Evolutionary conservation across 305 asterid genomes (phyloP).

Genomic region (Fraxinus paxiana): DNA sequence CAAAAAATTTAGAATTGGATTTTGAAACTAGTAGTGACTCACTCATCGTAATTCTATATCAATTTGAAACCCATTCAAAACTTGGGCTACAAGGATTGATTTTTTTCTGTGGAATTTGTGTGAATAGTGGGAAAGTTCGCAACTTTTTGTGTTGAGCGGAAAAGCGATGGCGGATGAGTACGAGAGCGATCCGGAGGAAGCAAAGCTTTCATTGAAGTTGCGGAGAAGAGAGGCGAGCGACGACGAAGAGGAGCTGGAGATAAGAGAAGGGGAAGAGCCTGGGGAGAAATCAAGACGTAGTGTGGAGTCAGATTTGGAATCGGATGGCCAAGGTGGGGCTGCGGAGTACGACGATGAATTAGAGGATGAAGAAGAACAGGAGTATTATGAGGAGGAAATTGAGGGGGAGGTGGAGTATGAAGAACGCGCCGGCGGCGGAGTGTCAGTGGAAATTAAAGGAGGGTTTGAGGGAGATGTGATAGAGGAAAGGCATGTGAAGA

Average conservation of each 20-base stretch:
- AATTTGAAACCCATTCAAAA: neutral
- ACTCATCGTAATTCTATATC: constrained; percentile 13
- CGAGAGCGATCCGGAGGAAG: constrained; percentile 99
- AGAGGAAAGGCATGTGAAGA: constrained; percentile 31
- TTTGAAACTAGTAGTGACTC: neutral
- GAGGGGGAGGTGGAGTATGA: constrained; percentile 34
- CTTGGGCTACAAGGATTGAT: neutral
- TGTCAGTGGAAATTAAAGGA: constrained; percentile 22
- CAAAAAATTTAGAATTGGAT: neutral
- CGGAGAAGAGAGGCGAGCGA: constrained; percentile 91
- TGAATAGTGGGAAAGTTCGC: constrained; percentile 11
- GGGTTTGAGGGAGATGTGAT: constrained; percentile 25
- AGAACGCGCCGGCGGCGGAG: constrained; percentile 24
- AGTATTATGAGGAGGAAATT: constrained; percentile 30
- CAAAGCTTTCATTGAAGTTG: constrained; percentile 76
- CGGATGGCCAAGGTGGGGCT: constrained; percentile 67
- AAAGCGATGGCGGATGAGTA: constrained; percentile 73
- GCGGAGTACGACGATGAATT: constrained; percentile 73
- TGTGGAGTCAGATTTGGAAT: constrained; percentile 74
- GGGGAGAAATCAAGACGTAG: constrained; percentile 41
- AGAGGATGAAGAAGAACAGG: constrained; percentile 45
- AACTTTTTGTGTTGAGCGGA: neutral
- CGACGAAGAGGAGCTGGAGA: constrained; percentile 61
- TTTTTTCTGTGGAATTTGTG: constrained; percentile 14
- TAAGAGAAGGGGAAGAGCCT: constrained; percentile 25